phyloP scores from a whole-genome alignment of 2,329 filamentous ascomycete genomes.

The Xylaria sp. region DNA sequence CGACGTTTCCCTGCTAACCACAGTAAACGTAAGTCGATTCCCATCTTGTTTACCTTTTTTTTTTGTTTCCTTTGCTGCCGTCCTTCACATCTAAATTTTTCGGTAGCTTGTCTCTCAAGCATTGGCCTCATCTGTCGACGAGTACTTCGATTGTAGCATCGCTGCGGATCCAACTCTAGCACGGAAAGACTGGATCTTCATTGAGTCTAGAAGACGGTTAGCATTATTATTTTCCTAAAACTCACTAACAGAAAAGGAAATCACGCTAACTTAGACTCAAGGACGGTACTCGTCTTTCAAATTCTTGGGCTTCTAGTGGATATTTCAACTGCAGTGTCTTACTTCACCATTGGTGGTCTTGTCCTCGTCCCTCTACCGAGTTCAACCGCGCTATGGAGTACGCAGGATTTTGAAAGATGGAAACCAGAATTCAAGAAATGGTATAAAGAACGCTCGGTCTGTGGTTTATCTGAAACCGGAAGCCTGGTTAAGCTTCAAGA shows the following conservation, averaged over 20 bases:
- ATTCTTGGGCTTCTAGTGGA: constrained; percentile 26
- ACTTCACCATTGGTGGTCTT: constrained; percentile 16
- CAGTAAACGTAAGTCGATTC: constrained; percentile 13
- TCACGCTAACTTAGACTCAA: neutral
- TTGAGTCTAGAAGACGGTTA: constrained; percentile 25
- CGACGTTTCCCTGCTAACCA: constrained; percentile 17
- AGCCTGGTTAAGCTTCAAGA: neutral
- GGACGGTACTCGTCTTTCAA: constrained; percentile 25
- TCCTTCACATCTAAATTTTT: neutral
- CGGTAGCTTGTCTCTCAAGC: constrained; percentile 22
- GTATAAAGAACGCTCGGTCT: neutral
- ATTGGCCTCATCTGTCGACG: neutral
- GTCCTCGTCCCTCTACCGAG: constrained; percentile 24
- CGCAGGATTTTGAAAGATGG: constrained; percentile 22
- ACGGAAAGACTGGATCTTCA: constrained; percentile 22
- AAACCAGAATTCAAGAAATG: constrained; percentile 21
- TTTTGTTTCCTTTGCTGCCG: neutral
- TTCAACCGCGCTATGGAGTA: constrained; percentile 9
- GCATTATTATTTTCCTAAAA: neutral
- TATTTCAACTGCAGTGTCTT: constrained; percentile 23
- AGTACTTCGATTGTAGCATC: constrained; percentile 8
- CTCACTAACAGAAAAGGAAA: no score
- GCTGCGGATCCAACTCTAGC: constrained; percentile 9
- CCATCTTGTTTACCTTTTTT: no score
- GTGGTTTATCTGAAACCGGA: constrained; percentile 17